phyloP scores from a whole-genome alignment of 139 green algal genomes.

The Micractinium conductrix region DNA sequence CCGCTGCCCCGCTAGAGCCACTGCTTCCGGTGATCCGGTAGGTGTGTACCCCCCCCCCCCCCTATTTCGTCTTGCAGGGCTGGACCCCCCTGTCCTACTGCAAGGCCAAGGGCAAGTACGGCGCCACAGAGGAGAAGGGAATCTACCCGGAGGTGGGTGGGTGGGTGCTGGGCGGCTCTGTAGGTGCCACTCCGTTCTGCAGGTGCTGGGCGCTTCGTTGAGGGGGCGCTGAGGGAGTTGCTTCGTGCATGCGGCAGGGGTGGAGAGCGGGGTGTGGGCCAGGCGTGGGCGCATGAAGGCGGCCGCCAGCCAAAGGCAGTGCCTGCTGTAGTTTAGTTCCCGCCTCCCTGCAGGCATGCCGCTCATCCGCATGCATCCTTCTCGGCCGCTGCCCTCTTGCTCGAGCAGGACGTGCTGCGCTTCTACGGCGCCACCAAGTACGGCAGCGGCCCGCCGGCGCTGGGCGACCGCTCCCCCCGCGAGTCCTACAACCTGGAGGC shows the following conservation, averaged over 20 bases:
- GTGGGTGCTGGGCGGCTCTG: neutral
- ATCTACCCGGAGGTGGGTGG: conserved; percentile 92
- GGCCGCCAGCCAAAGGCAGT: too few species aligned
- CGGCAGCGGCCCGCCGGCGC: conserved; percentile 67
- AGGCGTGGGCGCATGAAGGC: too few species aligned
- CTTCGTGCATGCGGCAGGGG: too few species aligned
- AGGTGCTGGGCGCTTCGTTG: neutral
- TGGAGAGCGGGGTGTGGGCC: too few species aligned
- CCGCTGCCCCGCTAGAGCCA: too few species aligned
- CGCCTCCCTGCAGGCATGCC: too few species aligned
- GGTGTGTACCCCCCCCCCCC: too few species aligned
- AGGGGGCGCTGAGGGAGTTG: neutral
- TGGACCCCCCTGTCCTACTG: conserved; percentile 93
- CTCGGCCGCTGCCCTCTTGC: too few species aligned
- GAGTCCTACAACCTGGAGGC: conserved; percentile 84
- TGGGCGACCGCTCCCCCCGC: conserved; percentile 78
- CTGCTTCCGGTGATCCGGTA: too few species aligned
- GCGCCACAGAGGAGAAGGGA: conserved; percentile 93
- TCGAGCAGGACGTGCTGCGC: conserved; percentile 69
- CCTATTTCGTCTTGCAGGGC: too few species aligned
- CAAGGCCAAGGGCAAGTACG: conserved; percentile 93
- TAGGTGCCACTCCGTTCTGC: neutral
- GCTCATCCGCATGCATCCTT: too few species aligned
- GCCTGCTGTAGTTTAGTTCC: too few species aligned
- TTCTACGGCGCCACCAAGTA: conserved; percentile 92